These are phyloP conservation scores for Globisporangium cystogenes DNA, from an alignment of 352 stramenopile genomes.

Conservation along the genomic window DNA sequence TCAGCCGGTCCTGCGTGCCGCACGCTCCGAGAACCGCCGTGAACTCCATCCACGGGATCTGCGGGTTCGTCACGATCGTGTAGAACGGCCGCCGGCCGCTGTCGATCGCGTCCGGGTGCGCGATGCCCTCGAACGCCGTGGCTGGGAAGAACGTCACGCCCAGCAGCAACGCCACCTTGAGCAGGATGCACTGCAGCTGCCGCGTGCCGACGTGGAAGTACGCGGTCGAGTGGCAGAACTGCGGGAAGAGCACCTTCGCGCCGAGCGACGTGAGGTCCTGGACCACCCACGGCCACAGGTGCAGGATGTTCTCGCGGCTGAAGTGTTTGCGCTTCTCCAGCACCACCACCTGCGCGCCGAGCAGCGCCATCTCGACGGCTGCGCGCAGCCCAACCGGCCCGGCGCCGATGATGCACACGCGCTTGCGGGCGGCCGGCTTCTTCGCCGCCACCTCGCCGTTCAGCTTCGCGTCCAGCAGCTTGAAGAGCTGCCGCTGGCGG, in stretches of 20 bases:
- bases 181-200: conserved; percentile 79
- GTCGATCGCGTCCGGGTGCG: conserved; percentile 41
- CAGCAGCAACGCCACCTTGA: conserved; percentile 74
- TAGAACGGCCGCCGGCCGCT: conserved; percentile 64
- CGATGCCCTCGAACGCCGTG: conserved; percentile 57
- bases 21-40: conserved; percentile 60
- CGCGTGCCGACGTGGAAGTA: conserved; percentile 85
- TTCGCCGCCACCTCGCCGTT: conserved; percentile 44
- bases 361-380: conserved; percentile 63
- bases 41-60: conserved; percentile 79
- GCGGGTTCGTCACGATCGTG: conserved; percentile 60
- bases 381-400: conserved; percentile 70
- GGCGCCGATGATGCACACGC: conserved; percentile 70
- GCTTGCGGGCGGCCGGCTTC: conserved; percentile 57
- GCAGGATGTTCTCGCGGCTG: conserved; percentile 79
- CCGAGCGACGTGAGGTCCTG: conserved; percentile 74
- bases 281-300: conserved; percentile 82
- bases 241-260: conserved; percentile 78
- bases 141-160: conserved; percentile 62
- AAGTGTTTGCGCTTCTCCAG: conserved; percentile 82
- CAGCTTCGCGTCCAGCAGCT: conserved; percentile 55
- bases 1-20: conserved; percentile 65
- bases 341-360: conserved; percentile 67
- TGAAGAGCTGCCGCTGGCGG: conserved; percentile 75
- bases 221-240: conserved; percentile 76